Evolutionary conservation across 805 yeast species (phyloP).

Genomic region (Priceomyces medius): DNA sequence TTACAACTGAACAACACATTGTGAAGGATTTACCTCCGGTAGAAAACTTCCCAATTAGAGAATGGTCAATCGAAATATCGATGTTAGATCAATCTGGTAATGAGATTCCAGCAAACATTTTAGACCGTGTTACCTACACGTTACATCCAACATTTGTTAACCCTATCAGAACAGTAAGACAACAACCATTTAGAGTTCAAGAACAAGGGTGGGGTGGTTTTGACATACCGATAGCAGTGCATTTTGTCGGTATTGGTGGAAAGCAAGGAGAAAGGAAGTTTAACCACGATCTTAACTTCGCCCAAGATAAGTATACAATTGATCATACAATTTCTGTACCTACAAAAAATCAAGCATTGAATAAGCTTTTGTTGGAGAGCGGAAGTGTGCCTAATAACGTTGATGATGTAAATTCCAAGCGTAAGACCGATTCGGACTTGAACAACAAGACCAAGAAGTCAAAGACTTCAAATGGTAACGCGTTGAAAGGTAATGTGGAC

Average conservation of each 20-base stretch:
- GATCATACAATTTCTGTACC: constrained; percentile 81
- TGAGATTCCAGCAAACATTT: constrained; percentile 79
- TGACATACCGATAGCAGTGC: constrained; percentile 77
- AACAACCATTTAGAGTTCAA: constrained; percentile 80
- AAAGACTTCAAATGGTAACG: constrained; percentile 43
- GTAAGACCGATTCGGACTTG: constrained; percentile 26
- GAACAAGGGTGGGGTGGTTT: constrained; percentile 99
- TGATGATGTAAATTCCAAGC: constrained; percentile 25
- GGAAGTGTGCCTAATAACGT: constrained; percentile 67
- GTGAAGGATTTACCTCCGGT: constrained; percentile 79
- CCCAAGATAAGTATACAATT: constrained; percentile 68
- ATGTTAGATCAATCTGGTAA: constrained; percentile 78
- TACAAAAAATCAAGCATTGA: constrained; percentile 64
- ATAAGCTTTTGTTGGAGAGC: constrained; percentile 70
- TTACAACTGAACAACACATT: constrained; percentile 82
- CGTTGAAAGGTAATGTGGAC: constrained; percentile 77
- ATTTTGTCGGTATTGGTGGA: constrained; percentile 60
- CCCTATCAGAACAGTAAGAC: constrained; percentile 78
- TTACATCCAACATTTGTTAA: constrained; percentile 93
- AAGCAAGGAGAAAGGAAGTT: constrained; percentile 86
- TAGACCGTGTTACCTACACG: constrained; percentile 90
- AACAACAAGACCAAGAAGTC: constrained; percentile 48
- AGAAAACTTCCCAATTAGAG: constrained; percentile 91
- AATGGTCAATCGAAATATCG: constrained; percentile 80
- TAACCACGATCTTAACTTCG: constrained; percentile 86